Conservation (phyloP, 345 rosid genomes). For the Salix koriyanagi region DNA sequence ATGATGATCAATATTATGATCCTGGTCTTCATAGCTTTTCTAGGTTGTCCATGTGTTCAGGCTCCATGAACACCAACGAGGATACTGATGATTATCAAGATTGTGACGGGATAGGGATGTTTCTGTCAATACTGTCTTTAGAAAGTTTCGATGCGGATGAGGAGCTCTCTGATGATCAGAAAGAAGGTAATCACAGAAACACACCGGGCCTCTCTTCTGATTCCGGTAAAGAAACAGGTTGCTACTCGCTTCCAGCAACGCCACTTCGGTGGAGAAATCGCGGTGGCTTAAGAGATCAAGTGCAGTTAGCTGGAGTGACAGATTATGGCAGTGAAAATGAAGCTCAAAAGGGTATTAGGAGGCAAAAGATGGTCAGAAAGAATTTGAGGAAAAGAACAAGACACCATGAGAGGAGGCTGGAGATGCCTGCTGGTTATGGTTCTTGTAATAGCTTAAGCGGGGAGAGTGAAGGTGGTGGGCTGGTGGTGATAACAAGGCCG, state of each 20-base stretch:
- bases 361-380: slow-evolving; percentile 19
- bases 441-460: slow-evolving; percentile 42
- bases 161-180: slow-evolving; percentile 55
- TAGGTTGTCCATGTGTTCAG: slow-evolving; percentile 65
- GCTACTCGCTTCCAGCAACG: slow-evolving; percentile 61
- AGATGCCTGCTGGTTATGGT: slow-evolving; percentile 2
- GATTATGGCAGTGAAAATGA: slow-evolving; percentile 88
- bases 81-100: slow-evolving; percentile 23
- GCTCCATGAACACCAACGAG: slow-evolving; percentile 52
- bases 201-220: slow-evolving; percentile 42
- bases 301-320: slow-evolving; percentile 17
- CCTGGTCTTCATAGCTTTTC: slow-evolving; percentile 48
- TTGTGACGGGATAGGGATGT: slow-evolving; percentile 27
- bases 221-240: slow-evolving; percentile 49
- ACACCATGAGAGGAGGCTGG: neutral
- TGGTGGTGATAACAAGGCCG: slow-evolving; percentile 78
- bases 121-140: slow-evolving; percentile 45
- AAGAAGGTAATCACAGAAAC: slow-evolving; percentile 15
- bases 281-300: neutral
- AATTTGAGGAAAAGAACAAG: slow-evolving; percentile 32
- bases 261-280: slow-evolving; percentile 40
- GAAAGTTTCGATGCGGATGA: slow-evolving; percentile 79
- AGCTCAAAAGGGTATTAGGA: slow-evolving; percentile 21
- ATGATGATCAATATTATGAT: slow-evolving; percentile 24
- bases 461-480: slow-evolving; percentile 52